Evolutionary conservation across 192 early-diverging fungal species (phyloP), one percentile per base, ranked within the genome.

Genomic region (Geranomyces variabilis): DNA sequence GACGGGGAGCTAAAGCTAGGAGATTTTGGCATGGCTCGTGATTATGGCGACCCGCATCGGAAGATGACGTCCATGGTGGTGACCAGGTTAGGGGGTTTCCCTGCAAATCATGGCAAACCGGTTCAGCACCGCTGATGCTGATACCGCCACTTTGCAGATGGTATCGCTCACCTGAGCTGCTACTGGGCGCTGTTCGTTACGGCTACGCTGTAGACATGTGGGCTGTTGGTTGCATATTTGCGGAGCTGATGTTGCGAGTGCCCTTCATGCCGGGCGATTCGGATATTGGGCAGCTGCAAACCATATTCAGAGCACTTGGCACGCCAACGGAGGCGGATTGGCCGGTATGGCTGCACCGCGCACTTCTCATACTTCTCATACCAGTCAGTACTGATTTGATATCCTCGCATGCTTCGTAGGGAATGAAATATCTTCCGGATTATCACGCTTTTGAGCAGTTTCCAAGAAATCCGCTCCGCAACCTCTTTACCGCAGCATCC

Each of bases 21-120:
- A 0, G 97, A 99, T 93, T 99, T 99, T 78, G 97, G 97, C 80
- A 79, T 99, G 36, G 94, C 97, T n/a, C 76, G 95, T n/a, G 93
- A 96, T 69, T 99, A 86, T 85, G 95, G 92, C 44, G 91, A 95
- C 76, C 86, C 90, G 12, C 79, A 75, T 41, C 85, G 88, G 31
- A 84, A 85, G 19, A 92, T 99, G 92, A 95, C 96, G 3, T 90
- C 94, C 33, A 90, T 97, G 71, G 95, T 96, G 1, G 96, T 99
- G 15, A 98, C 96, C 31, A 79, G 90, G 83, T 90, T 75, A 12
- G 62, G 26, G 22, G 51, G 6, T 41, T 41, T 41, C 36, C 5
- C 5, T 10, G n/a, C 60, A 21, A 9, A 10, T 30, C 26, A 8
- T 14, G 45, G 13, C 66, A 67, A 67, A 6, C n/a, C 26, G 59